phyloP scores from a whole-genome alignment of 768 basidiomycete species.

The Pholiota conissans region DNA sequence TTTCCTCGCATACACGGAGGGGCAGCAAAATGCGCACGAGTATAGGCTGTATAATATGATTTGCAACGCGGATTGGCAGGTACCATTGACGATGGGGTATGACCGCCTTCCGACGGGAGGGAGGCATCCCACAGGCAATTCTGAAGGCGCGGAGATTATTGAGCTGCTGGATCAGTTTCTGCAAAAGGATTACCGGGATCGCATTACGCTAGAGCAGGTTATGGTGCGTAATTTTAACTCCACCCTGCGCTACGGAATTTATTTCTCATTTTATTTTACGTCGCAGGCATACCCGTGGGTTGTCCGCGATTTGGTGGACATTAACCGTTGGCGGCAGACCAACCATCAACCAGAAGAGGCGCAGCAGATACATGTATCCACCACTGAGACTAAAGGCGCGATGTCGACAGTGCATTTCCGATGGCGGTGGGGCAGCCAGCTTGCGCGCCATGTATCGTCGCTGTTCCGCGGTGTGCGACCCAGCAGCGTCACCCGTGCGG shows the following conservation, averaged over 20 bases:
- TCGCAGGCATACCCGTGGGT: constrained; percentile 1
- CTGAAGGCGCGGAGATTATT: constrained; percentile 63
- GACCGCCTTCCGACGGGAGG: constrained; percentile 68
- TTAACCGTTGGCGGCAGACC: neutral
- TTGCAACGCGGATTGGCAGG: constrained; percentile 71
- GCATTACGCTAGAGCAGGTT: constrained; percentile 79
- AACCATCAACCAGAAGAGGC: neutral
- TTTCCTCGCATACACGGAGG: constrained; percentile 42
- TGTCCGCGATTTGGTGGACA: constrained; percentile 6
- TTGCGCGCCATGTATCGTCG: constrained; percentile 18
- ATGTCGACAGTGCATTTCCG: constrained; percentile 66
- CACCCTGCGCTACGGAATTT: too few species aligned
- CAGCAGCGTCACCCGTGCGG: neutral
- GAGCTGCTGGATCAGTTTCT: constrained; percentile 74
- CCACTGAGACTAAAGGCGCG: constrained; percentile 76
- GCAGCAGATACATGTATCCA: constrained; percentile 55
- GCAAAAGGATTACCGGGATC: constrained; percentile 72
- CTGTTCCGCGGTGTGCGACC: neutral
- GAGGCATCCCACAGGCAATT: constrained; percentile 31
- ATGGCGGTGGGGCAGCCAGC: constrained; percentile 53
- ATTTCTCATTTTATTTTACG: too few species aligned
- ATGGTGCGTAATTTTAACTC: constrained; percentile 71
- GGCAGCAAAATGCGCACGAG: constrained; percentile 37
- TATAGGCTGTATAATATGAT: constrained; percentile 81
- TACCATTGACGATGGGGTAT: constrained; percentile 68